A percentile compares a stretch with the other conserved stretches of the same genome.
Evolutionary conservation across 176 grass and related monocot genomes (phyloP).

Genomic region (Eleusine coracana): DNA sequence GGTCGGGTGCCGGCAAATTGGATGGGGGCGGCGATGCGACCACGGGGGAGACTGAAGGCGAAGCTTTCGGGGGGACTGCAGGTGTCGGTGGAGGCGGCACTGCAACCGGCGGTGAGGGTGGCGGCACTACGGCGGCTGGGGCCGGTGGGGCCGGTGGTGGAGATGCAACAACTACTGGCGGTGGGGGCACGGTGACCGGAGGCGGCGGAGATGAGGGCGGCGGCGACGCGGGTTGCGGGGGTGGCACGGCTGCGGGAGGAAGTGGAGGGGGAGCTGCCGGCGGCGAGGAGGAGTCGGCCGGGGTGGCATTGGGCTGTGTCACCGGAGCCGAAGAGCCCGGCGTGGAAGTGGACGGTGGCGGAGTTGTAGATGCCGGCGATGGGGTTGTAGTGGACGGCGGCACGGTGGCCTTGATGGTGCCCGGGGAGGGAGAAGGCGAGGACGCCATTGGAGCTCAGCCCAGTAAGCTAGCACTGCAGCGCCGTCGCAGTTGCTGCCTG

Average conservation of each 20-base stretch:
- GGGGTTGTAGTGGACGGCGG: constrained; percentile 34
- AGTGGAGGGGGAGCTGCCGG: constrained; percentile 36
- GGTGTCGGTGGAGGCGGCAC: constrained; percentile 43
- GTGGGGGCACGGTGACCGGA: constrained; percentile 23
- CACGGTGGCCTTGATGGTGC: constrained; percentile 22
- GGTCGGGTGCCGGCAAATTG: constrained; percentile 27
- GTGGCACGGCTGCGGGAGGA: constrained; percentile 39
- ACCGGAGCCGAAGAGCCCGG: constrained; percentile 40
- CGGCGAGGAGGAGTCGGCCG: constrained; percentile 44
- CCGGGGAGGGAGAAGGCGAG: constrained; percentile 60
- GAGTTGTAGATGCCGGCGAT: constrained; percentile 18
- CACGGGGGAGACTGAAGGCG: constrained; percentile 33
- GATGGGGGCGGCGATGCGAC: constrained; percentile 39
- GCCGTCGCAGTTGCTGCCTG: background rate
- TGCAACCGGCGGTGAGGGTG: constrained; percentile 27
- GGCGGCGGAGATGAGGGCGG: constrained; percentile 36
- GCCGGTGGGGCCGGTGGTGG: constrained; percentile 43
- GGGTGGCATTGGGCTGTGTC: constrained; percentile 68
- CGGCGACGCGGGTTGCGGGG: constrained; percentile 20
- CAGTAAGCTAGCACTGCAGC: background rate
- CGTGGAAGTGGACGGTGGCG: background rate
- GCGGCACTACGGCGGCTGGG: constrained; percentile 40
- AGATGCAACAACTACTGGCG: constrained; percentile 25
- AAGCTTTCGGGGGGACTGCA: constrained; percentile 36
- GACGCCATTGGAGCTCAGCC: constrained; percentile 60